A percentile compares a stretch with the other conserved stretches of the same genome.
These are phyloP conservation scores for Dictyophora rubrovolvata DNA, from an alignment of 768 basidiomycete species.

Conservation along the genomic window DNA sequence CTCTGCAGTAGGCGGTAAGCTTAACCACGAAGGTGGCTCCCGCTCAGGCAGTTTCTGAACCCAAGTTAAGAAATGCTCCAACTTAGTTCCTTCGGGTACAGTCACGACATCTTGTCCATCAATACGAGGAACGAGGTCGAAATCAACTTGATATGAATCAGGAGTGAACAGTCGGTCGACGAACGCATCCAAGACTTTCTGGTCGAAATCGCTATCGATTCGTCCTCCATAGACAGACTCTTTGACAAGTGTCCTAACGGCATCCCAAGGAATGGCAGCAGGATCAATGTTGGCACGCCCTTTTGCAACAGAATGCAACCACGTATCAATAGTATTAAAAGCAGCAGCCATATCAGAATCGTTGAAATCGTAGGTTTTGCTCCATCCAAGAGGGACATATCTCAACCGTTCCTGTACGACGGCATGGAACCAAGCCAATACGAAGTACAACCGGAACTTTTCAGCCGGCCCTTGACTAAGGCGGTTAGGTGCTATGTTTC, in stretches of 20 bases:
- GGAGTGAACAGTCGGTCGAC: constrained; percentile 86
- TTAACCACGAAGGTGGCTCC: constrained; percentile 91
- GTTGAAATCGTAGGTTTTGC: constrained; percentile 96
- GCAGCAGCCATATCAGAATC: constrained; percentile 96
- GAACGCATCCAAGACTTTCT: constrained; percentile 84
- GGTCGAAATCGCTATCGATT: constrained; percentile 92
- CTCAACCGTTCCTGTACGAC: constrained; percentile 94
- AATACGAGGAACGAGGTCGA: constrained; percentile 67
- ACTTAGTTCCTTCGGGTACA: constrained; percentile 85
- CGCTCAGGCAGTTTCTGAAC: constrained; percentile 81
- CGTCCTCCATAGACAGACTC: constrained; percentile 94
- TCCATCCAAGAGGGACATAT: constrained; percentile 95
- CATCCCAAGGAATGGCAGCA: constrained; percentile 87
- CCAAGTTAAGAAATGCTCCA: constrained; percentile 88
- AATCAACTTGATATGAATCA: constrained; percentile 86
- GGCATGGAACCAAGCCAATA: constrained; percentile 98
- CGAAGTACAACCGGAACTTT: constrained; percentile 87
- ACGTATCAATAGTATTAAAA: constrained; percentile 83
- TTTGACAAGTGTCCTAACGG: constrained; percentile 86
- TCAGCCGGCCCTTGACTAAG: constrained; percentile 83
- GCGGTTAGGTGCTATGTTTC: constrained; percentile 58
- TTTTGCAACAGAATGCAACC: constrained; percentile 72
- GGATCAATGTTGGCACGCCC: constrained; percentile 91
- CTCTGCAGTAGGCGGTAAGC: constrained; percentile 87
- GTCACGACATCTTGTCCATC: constrained; percentile 46